Percentiles rank a stretch among this genome's conserved stretches.
phyloP scores from a whole-genome alignment of 148 eudicot species.

The Heliosperma pusillum region DNA sequence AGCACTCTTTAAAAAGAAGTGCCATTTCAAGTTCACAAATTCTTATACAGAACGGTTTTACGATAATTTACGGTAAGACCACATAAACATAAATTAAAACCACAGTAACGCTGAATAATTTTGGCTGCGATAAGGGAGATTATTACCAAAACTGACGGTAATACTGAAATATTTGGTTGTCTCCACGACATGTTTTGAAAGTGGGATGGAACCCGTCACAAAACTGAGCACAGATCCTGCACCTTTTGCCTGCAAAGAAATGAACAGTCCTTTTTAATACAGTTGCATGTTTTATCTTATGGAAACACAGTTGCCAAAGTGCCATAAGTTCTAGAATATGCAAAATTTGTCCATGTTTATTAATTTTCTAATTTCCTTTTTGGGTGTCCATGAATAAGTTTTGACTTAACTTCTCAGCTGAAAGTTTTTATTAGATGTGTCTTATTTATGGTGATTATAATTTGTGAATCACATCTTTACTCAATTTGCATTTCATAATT shows the following conservation, averaged over 20 bases:
- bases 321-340: not conserved
- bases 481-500: no score
- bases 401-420: no score
- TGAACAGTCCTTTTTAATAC: not conserved
- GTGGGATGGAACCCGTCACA: conserved; percentile 78
- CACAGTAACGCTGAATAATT: not conserved
- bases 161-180: conserved; percentile 85
- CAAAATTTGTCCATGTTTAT: no score
- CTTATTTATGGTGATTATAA: no score
- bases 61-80: no score
- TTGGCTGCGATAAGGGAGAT: not conserved
- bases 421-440: no score
- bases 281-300: not conserved
- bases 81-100: no score
- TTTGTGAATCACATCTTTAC: no score
- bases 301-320: not conserved
- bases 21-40: not conserved
- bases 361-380: no score
- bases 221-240: conserved; percentile 99
- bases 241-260: conserved; percentile 76
- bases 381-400: no score
- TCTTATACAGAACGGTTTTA: no score
- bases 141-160: conserved; percentile 96
- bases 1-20: no score
- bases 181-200: conserved; percentile 81